A percentile compares a stretch with the other conserved stretches of the same genome.
phyloP scores from a whole-genome alignment of 2,329 filamentous ascomycete species.

The Knufia fluminis region DNA sequence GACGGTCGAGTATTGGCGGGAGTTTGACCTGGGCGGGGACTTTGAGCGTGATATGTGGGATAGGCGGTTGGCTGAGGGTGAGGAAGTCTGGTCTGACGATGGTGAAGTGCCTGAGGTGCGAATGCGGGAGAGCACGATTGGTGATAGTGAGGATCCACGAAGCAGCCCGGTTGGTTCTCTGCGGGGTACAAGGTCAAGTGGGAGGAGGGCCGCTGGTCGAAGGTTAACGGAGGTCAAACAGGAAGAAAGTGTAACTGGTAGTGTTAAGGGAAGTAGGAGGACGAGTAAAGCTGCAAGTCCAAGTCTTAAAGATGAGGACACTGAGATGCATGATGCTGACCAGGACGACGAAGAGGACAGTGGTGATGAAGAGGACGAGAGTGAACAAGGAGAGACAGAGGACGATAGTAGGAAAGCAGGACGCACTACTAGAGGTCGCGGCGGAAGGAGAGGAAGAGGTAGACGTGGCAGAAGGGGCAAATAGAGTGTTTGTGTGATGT shows the following conservation, averaged over 20 bases:
- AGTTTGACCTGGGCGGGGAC: conserved; percentile 54
- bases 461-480: conserved; percentile 34
- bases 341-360: conserved; percentile 31
- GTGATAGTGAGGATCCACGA: conserved; percentile 39
- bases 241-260: conserved; percentile 29
- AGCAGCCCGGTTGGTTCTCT: conserved; percentile 13
- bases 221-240: conserved; percentile 31
- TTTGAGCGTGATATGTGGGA: conserved; percentile 42
- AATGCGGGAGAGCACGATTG: conserved; percentile 36
- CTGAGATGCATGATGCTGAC: conserved; percentile 23
- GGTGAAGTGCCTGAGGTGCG: conserved; percentile 10
- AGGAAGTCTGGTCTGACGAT: conserved; percentile 10
- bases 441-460: conserved; percentile 41
- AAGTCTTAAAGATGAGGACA: conserved; percentile 28
- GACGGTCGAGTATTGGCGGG: conserved; percentile 50
- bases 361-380: conserved; percentile 29
- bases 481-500: conserved; percentile 27
- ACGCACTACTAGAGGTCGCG: conserved; percentile 24
- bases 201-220: neutral
- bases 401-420: conserved; percentile 20
- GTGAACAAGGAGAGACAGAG: conserved; percentile 30
- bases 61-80: conserved; percentile 32
- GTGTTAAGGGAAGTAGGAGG: conserved; percentile 20
- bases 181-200: conserved; percentile 23
- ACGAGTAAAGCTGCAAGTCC: conserved; percentile 24